These are phyloP conservation scores for Populus tomentosa DNA, from an alignment of 441 rosid species.

Conservation along the genomic window DNA sequence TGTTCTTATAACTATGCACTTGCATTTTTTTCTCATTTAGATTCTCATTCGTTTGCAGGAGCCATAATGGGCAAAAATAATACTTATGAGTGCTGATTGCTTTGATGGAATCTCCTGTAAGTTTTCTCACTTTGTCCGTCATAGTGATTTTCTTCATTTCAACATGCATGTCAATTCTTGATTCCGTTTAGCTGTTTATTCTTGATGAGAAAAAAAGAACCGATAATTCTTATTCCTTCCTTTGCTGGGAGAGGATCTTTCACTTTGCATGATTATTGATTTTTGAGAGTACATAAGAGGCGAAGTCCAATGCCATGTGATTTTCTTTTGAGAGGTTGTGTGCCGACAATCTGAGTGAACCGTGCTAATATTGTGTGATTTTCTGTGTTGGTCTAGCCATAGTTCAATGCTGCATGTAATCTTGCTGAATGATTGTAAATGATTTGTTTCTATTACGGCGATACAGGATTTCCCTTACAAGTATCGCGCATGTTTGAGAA, in stretches of 20 bases:
- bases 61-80: slow-evolving; percentile 15
- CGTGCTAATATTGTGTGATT: background rate
- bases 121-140: slow-evolving; percentile 1
- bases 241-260: background rate
- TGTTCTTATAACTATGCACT: background rate
- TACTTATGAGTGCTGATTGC: slow-evolving; percentile 18
- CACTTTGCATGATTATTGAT: background rate
- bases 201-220: background rate
- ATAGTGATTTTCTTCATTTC: background rate
- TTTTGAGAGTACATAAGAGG: background rate
- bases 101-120: slow-evolving; percentile 31
- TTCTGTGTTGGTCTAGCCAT: background rate
- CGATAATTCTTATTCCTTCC: background rate
- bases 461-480: background rate
- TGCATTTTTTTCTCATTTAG: slow-evolving; percentile 9
- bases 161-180: background rate
- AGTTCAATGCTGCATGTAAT: background rate
- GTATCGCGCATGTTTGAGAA: background rate
- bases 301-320: background rate
- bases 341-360: background rate
- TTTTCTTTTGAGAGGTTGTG: background rate
- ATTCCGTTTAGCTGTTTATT: background rate
- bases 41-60: slow-evolving; percentile 17
- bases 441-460: background rate
- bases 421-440: background rate